Evolutionary conservation across 2,329 filamentous ascomycete species (phyloP), one percentile per base, ranked within the genome.

Genomic region (Pseudovirgaria hyperparasitica): DNA sequence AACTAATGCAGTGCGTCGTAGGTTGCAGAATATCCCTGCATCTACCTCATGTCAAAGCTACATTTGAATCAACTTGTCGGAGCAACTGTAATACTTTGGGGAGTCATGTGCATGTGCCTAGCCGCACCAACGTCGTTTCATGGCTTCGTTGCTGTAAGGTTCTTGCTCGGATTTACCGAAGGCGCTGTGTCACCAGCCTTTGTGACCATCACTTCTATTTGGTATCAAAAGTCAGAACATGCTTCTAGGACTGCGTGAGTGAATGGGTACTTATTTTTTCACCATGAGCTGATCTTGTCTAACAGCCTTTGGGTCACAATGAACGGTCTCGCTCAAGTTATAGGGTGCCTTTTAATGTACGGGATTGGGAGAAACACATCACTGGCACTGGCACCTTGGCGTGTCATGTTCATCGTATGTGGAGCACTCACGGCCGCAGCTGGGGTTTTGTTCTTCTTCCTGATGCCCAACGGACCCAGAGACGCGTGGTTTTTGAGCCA

Each of bases 51-150:
- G 62, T 59, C 53, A 18, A 48, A 55, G 4, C 47, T 68, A 4
- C 60, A 54, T 6, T 38, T 69, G n/a, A 58, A 60, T 19, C 62
- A 61, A 30, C 64, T 65, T 31, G 62, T 68, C 4, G 63, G 62
- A 9, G 43, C 42, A 2, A 64, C 59, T 0, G 50, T 66, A 19
- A 48, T 63, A 15, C 38, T 61, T 10, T 63, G 58, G 57, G 58
- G 58, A 3, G 40, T 42, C 9, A 42, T 60, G 5, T 60, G 54
- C 35, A 59, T 61, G 54, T 61, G 55, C 25, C 52, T 63, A 1
- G 58, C 58, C 4, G 55, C 57, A 2, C 49, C 57, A 0, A 45
- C 45, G n/a, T n/a, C n/a, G n/a, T n/a, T n/a, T n/a, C n/a, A n/a
- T 1, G 54, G 46, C 26, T 63, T 55, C 26, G 44, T 50, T 2